Percentiles rank a stretch among this genome's conserved stretches.
Evolutionary conservation across 768 basidiomycete genomes (phyloP).

Genomic region (Grammothele lineata): DNA sequence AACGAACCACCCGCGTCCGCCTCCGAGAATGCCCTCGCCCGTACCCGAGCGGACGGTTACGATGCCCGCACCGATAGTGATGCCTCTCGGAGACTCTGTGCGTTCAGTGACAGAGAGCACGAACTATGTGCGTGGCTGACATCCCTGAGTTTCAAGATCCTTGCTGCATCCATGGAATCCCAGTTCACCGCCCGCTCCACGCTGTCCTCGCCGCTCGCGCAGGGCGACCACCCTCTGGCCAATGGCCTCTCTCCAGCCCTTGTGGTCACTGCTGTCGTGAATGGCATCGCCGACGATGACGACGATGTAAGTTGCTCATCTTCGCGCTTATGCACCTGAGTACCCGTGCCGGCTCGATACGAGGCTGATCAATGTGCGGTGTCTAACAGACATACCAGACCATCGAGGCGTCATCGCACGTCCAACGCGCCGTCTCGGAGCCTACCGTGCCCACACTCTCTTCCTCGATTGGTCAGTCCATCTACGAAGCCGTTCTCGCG

Average conservation of each 20-base stretch:
- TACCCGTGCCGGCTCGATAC: too few species aligned
- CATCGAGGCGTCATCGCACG: slow-evolving; percentile 9
- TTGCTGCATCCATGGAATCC: neutral
- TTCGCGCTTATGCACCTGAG: neutral
- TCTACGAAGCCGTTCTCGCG: neutral
- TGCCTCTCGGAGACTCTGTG: neutral
- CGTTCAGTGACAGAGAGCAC: neutral
- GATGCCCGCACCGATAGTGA: neutral
- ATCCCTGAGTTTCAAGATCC: too few species aligned
- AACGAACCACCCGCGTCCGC: slow-evolving; percentile 4
- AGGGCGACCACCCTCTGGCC: neutral
- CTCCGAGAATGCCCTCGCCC: neutral
- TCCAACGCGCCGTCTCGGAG: slow-evolving; percentile 13
- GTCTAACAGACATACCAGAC: slow-evolving; percentile 7
- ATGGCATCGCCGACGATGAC: neutral
- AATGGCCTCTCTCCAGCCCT: too few species aligned
- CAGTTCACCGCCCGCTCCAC: neutral
- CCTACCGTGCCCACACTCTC: slow-evolving; percentile 8
- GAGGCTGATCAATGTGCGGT: too few species aligned
- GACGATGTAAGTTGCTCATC: slow-evolving; percentile 2
- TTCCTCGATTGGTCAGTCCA: slow-evolving; percentile 5
- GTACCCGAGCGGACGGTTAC: too few species aligned
- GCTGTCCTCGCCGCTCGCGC: slow-evolving; percentile 9
- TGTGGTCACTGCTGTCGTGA: neutral
- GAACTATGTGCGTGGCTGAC: too few species aligned